A percentile compares a stretch with the other conserved stretches of the same genome.
Conservation (phyloP, 352 stramenopile species). For the Phytopythium aichiense region DNA sequence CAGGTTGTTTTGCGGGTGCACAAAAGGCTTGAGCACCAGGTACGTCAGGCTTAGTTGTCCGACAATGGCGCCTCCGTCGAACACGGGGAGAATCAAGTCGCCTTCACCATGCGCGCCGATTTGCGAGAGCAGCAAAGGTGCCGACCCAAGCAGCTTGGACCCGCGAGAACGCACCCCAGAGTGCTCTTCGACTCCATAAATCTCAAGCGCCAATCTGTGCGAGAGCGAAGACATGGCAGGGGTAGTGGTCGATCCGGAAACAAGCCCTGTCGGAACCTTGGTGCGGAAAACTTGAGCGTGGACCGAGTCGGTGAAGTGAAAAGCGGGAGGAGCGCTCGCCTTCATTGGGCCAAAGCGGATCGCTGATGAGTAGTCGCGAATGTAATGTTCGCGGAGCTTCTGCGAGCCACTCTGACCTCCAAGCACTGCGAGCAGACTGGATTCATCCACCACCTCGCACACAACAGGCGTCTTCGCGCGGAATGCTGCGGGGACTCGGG, state of each 20-base stretch:
- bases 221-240: slow-evolving; percentile 10
- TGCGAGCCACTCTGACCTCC: slow-evolving; percentile 14
- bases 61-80: slow-evolving; percentile 22
- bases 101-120: slow-evolving; percentile 49
- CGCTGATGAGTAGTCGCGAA: slow-evolving; percentile 18
- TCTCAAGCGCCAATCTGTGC: slow-evolving; percentile 33
- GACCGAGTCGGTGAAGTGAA: slow-evolving; percentile 27
- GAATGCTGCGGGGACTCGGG: slow-evolving; percentile 33
- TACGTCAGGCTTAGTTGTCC: slow-evolving; percentile 53
- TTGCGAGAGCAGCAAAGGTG: slow-evolving; percentile 43
- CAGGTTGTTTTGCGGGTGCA: slow-evolving; percentile 53
- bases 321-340: background rate
- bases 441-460: slow-evolving; percentile 36
- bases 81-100: slow-evolving; percentile 47
- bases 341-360: background rate
- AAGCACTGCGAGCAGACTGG: slow-evolving; percentile 28
- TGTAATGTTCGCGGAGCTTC: slow-evolving; percentile 37
- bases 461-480: slow-evolving; percentile 26
- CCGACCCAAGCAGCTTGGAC: slow-evolving; percentile 28
- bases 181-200: slow-evolving; percentile 26
- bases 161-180: slow-evolving; percentile 10
- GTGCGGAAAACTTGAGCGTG: slow-evolving; percentile 49
- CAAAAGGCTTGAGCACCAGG: slow-evolving; percentile 49
- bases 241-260: slow-evolving; percentile 14
- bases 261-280: slow-evolving; percentile 30